Evolutionary conservation across 1,284 basidiomycete genomes (phyloP), one percentile per base, ranked within the genome.

Genomic region (Porogramme epimiltina): DNA sequence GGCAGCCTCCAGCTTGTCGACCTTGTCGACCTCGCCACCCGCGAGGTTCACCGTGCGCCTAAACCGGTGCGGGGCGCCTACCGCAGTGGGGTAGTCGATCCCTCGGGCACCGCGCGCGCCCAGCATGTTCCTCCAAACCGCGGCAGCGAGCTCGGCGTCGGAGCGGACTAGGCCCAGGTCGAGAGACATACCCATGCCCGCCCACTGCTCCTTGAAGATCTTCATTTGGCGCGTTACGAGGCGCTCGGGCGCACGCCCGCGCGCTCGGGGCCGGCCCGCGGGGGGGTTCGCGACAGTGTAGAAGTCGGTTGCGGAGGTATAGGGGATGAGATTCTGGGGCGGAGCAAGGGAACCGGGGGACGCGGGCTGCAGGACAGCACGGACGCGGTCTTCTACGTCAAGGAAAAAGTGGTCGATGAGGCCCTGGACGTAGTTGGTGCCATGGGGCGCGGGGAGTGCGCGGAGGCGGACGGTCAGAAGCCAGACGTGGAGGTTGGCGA

Each of bases 361-460:
- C 4, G 71, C 74, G 2, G 84, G 85, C 58, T 87, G 85, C 54
- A 95, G 82, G 60, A 97, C 81, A 50, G 84, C 70, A 18, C 95
- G 87, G 62, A 98, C 89, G 54, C 95, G 88, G 64, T 91, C 88
- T 67, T 98, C 96, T 56, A 94, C 82, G 67, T 99, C 93, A 61
- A 95, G 79, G 78, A 99, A 99, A 75, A 96, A 97, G 72, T 98
- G 94, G 70, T 96, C 94, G 59, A 98, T 80, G 49, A 98, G 78
- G 43, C 87, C 92, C 72, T 95, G 88, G 57, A 87, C 73, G 73
- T 88, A 85, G 58, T 81, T 69, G 57, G 74, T 72, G 20, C 89
- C 89, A 42, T 86, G 76, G 1, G 82, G 78, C 3, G 77, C 63
- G 2, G 91, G 90, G 5, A 99, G 83, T 0, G 92, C 85, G 13